Evolutionary conservation across 2,329 filamentous ascomycete species (phyloP), one percentile per base, ranked within the genome.

Genomic region (Paecilomyces dactylethromorphus): DNA sequence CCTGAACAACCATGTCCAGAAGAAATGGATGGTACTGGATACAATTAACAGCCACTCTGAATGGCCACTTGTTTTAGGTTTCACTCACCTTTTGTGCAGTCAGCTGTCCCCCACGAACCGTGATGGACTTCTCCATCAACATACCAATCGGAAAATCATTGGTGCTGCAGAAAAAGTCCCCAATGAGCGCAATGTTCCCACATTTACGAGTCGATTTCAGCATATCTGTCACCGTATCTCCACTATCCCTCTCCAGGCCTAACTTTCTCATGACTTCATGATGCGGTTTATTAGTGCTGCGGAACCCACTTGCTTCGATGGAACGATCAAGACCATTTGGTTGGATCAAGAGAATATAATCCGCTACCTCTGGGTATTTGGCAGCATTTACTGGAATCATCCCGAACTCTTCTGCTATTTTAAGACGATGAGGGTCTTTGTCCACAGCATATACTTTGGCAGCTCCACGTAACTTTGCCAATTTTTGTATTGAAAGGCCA

Each of bases 91-190:
- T 69, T 55, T 68, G 64, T 1, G 62, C 65, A 39, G 61, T 58
- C 6, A 66, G 54, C 52, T 71, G 69, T 1, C 68, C 68, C 0
- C 71, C 71, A 22, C 69, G 65, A 12, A 71, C 56, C 1, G 68
- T 73, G 59, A 73, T 64, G 2, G 62, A 65, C 53, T 73, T 73
- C 58, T 73, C 69, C 69, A 72, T 72, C 56, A 73, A 54, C 53
- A 66, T 63, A 12, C 70, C 69, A 33, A 72, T 71, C 0, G 66
- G 67, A 49, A 70, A 71, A 53, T 69, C 60, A 54, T 69, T 66
- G 10, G 67, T 70, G 1, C 51, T 62, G 57, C 59, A 66, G 56
- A 68, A 68, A 54, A 70, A 72, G 56, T 72, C 68, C 2, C 66
- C 68, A 56, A 72, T 65, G 33, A 73, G 58, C 0, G 68, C 65